Base-by-base conservation (phyloP, 176 grass and related monocot species). In the Phoenix roebelenii region DNA sequence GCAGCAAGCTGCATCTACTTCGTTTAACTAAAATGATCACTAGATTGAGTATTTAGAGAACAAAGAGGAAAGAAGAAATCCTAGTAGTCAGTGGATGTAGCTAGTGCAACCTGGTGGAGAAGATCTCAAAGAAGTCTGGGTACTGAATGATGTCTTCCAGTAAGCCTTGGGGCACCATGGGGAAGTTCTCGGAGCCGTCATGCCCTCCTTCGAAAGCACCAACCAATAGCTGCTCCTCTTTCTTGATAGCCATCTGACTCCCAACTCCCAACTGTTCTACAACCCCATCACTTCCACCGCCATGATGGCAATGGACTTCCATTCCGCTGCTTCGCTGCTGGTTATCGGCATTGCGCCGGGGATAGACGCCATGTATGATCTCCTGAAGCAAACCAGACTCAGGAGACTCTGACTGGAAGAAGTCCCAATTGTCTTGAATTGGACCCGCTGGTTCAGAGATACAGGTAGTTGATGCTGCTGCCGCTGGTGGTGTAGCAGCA, bases 351-450 rank as follows among this genome's bases (percentile, higher is more conserved):
- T 9, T 44, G 35, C 58, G 32, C 32, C 70, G 52, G 1, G 81
- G 76, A 70, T 85, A 87, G 82, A 85, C 89, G 14, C 74, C 93
- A 44, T 89, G 73, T 52, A 98, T 75, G 25, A 90, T 83, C 52
- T 98, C 93, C 72, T 92, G 76, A 4, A 98, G 84, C 1, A 98
- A 67, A 3, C 93, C 93, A 0, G 82, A 77, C 15, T 80, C 84
- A 0, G 84, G 76, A 3, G 82, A 81, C 26, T 92, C 93, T 7
- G 35, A 44, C 35, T 18, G 52, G 51, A 98, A 64, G 51, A 98
- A 59, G 72, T 71, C 74, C 72, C 79, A 78, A 10, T 58, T 72
- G 52, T 82, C 76, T 25, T 50, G 61, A 0, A 73, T 66, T 17
- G 24, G 61, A 9, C 9, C 35, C 35, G 14, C 35, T 14, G 35